Percentiles rank a stretch among this genome's conserved stretches.
Conservation (phyloP, 108 stramenopile genomes). For the Nannochloropsis gaditana region DNA sequence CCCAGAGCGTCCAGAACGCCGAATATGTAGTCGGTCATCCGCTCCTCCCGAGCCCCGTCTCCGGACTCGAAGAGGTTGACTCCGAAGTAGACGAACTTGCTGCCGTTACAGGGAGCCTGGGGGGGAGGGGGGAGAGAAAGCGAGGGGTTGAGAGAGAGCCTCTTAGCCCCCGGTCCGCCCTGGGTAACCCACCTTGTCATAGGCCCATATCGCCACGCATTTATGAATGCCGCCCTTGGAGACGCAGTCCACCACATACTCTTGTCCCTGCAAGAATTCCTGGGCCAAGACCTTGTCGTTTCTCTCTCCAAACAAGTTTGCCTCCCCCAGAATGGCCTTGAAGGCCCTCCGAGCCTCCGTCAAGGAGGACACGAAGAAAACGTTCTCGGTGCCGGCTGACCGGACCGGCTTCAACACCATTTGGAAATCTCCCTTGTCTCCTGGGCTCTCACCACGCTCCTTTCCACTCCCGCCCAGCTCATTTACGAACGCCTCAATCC, state of each 20-base stretch:
- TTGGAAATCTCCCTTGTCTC: not conserved
- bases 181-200: conserved; percentile 56
- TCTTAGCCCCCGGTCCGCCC: no score
- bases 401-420: conserved; percentile 55
- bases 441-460: not conserved
- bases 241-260: conserved; percentile 90
- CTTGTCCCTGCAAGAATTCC: conserved; percentile 75
- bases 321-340: conserved; percentile 65
- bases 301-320: conserved; percentile 65
- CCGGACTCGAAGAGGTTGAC: conserved; percentile 55
- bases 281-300: conserved; percentile 67
- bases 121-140: conserved; percentile 45
- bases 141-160: conserved; percentile 37
- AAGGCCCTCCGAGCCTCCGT: conserved; percentile 43
- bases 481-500: conserved; percentile 64
- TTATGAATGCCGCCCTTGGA: conserved; percentile 78
- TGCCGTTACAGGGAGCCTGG: conserved; percentile 55
- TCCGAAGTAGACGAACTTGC: conserved; percentile 68
- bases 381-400: conserved; percentile 53
- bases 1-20: conserved; percentile 40
- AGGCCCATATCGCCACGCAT: conserved; percentile 76
- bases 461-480: conserved; percentile 23
- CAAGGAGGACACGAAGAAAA: conserved; percentile 35
- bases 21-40: conserved; percentile 41
- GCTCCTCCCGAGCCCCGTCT: conserved; percentile 22